Base-by-base conservation (phyloP, 495 filamentous ascomycete genomes). In the Penicillium herquei region DNA sequence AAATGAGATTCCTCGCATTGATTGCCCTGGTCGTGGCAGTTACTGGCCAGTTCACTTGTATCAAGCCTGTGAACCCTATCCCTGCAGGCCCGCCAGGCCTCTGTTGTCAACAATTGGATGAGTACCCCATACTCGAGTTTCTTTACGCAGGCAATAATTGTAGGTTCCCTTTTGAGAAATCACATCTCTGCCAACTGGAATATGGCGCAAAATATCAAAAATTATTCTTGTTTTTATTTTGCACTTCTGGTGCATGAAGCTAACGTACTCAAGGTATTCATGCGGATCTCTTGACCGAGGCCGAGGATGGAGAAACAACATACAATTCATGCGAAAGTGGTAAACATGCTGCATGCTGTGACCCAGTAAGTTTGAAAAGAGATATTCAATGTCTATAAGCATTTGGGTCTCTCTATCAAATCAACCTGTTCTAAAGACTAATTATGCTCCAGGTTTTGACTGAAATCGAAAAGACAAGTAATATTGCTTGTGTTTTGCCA, bases 61-160 rank as follows among this genome's bases (percentile, higher is more conserved):
- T 55, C 42, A 55, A 59, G 26, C 57, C 57, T 7, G 57, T 59
- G 41, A 59, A 59, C 37, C 57, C 52, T 8, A 52, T 59, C 33
- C 57, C 46, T 9, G 57, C 57, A 4, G 52, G 57, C 1, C 52
- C 48, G 1, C 57, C 57, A 3, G 57, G 57, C 34, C 17, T 55
- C 6, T 59, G 57, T 35, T 59, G 57, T 30, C 16, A 55, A 35
- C 17, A 52, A n/a, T 40, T 59, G 14, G 17, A 47, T 30, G 30
- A 52, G 13, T 47, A 35, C 26, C 47, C 47, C 7, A 17, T 59
- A 1, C 18, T 59, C 9, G 31, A 7, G 3, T 59, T 59, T 12
- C 3, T 59, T 5, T 59, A 59, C 30, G 54, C 48, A 1, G 57
- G 57, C 0, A 55, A 55, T 17, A 31, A 37, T 8, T 59, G 57